These are phyloP conservation scores for Termitomyces eurrhizus DNA, from an alignment of 768 basidiomycete species.

Conservation along the genomic window DNA sequence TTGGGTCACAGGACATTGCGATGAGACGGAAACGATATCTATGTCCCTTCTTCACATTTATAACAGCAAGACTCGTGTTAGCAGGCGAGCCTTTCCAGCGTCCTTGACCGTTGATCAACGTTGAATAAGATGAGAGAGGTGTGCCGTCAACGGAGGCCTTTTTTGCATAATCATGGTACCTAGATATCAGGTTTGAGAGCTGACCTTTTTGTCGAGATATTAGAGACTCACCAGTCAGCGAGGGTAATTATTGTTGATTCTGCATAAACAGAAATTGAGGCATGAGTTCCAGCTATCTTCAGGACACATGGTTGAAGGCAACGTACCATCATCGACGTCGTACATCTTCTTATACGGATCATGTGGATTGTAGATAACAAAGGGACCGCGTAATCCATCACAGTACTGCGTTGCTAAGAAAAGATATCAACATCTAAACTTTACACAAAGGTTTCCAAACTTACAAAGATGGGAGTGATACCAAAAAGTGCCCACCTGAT, in stretches of 20 bases:
- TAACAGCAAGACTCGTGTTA: conserved; percentile 4
- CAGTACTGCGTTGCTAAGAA: conserved; percentile 41
- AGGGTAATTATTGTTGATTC: conserved; percentile 40
- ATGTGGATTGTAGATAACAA: conserved; percentile 34
- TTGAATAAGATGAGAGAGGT: conserved; percentile 6
- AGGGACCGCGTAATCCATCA: conserved; percentile 35
- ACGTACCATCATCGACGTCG: conserved; percentile 17
- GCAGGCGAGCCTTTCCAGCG: conserved; percentile 25
- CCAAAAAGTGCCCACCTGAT: conserved; percentile 26
- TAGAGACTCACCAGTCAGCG: conserved; percentile 30
- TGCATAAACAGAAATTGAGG: conserved; percentile 13
- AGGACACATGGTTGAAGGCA: background rate
- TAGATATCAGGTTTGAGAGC: background rate
- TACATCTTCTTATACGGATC: conserved; percentile 30
- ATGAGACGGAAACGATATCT: conserved; percentile 36
- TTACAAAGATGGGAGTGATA: conserved; percentile 25
- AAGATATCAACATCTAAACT: background rate
- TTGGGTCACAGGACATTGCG: conserved; percentile 29
- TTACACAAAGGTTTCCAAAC: conserved; percentile 5
- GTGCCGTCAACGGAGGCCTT: background rate
- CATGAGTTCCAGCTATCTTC: background rate
- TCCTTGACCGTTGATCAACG: conserved; percentile 37
- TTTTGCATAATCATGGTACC: conserved; percentile 9
- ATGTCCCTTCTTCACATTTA: background rate
- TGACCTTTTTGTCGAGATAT: background rate